Evolutionary conservation across 116 monocot genomes (phyloP).

Genomic region (Papilionanthe hybrid): DNA sequence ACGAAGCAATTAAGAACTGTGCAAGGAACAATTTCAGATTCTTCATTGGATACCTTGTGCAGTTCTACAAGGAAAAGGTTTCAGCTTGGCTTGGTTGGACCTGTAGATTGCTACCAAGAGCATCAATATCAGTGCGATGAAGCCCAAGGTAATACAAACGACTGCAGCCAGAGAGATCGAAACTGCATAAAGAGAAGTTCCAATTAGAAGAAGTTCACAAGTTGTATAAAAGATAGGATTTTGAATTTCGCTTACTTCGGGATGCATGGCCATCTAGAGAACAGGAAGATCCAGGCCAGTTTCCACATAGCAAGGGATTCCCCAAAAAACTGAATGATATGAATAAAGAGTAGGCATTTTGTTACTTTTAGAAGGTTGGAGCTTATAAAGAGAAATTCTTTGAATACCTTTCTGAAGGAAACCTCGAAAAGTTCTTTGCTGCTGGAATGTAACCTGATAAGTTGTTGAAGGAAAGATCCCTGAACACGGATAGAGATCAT

Average conservation of each 20-base stretch:
- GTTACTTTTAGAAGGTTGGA: slow-evolving; percentile 14
- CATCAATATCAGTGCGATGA: slow-evolving; percentile 48
- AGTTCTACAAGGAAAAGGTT: slow-evolving; percentile 32
- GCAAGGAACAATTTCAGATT: not conserved
- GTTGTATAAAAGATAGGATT: not conserved
- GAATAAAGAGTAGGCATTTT: not conserved
- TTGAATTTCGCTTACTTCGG: slow-evolving; percentile 35
- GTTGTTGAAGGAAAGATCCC: slow-evolving; percentile 93
- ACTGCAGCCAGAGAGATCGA: slow-evolving; percentile 42
- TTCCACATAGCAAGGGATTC: slow-evolving; percentile 63
- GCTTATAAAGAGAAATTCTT: not conserved
- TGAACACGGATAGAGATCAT: slow-evolving; percentile 17
- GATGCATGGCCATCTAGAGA: slow-evolving; percentile 21
- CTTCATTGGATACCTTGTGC: slow-evolving; percentile 31
- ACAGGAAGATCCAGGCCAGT: slow-evolving; percentile 44
- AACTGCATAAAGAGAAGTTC: slow-evolving; percentile 30
- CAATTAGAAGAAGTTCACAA: not conserved
- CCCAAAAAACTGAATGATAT: slow-evolving; percentile 57
- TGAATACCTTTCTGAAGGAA: slow-evolving; percentile 63
- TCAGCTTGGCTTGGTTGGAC: slow-evolving; percentile 42
- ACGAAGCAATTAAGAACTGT: not conserved
- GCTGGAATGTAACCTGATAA: slow-evolving; percentile 69
- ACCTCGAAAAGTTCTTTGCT: slow-evolving; percentile 68
- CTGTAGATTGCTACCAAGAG: slow-evolving; percentile 48
- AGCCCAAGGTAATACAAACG: slow-evolving; percentile 59